A percentile compares a stretch with the other conserved stretches of the same genome.
Conservation (phyloP, 139 green algal species). For the Helicosporidium sp. region DNA sequence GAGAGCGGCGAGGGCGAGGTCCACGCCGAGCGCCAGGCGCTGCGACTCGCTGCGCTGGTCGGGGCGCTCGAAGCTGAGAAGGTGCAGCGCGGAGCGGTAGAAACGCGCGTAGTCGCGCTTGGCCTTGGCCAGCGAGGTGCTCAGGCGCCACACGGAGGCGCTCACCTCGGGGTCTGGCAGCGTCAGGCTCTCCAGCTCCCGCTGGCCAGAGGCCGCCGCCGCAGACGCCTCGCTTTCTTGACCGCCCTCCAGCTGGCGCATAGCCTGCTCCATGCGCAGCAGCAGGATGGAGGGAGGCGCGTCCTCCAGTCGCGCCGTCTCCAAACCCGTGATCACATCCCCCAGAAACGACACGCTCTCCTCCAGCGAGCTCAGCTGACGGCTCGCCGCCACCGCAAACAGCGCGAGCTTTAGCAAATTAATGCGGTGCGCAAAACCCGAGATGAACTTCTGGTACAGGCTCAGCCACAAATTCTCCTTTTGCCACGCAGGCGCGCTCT, state of each 20-base stretch:
- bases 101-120: conserved; percentile 73
- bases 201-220: conserved; percentile 50
- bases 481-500: conserved; percentile 20
- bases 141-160: conserved; percentile 66
- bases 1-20: conserved; percentile 81
- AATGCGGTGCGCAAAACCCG: conserved; percentile 74
- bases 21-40: conserved; percentile 52
- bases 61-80: not conserved
- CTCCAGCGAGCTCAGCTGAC: conserved; percentile 11
- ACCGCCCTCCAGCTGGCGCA: too few species aligned
- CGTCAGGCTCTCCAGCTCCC: conserved; percentile 15
- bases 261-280: too few species aligned
- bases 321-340: conserved; percentile 26
- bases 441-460: conserved; percentile 77
- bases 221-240: too few species aligned
- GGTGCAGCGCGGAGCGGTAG: conserved; percentile 29
- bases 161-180: conserved; percentile 57
- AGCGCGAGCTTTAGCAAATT: conserved; percentile 83
- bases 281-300: too few species aligned
- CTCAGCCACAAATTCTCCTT: conserved; percentile 23
- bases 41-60: too few species aligned
- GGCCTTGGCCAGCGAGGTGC: conserved; percentile 64
- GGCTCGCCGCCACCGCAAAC: conserved; percentile 37
- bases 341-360: conserved; percentile 43
- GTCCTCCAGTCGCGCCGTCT: too few species aligned